Base-by-base conservation (phyloP, 2,329 filamentous ascomycete genomes). In the Tolypocladium tropicale region DNA sequence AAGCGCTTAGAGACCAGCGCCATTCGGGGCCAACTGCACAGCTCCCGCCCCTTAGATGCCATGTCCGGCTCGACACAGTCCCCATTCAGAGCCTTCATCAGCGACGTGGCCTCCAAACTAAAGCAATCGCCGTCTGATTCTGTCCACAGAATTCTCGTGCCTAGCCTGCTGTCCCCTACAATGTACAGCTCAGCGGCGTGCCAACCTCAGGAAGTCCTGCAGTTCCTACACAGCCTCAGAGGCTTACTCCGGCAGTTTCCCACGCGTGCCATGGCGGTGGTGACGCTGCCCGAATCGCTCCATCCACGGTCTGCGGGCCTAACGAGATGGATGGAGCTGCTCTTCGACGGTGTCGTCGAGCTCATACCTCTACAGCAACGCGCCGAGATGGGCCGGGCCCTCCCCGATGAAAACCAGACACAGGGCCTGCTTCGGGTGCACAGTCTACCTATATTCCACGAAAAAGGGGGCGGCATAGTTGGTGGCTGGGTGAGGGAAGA, bases 351-450 rank as follows among this genome's bases (percentile, higher is more conserved):
- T 6, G 89, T 95, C 7, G 74, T 96, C 25, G 92, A 97, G 71
- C 78, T 99, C 16, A 84, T 89, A 32, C 65, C 95, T 74, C 73
- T 93, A 64, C 77, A 61, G 76, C 83, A 57, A 75, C 82, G 53
- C 74, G 77, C 55, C 69, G 80, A 68, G 5, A 75, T 81, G 80
- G 80, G 50, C 74, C 78, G 43, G 76, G 72, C 62, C 57, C 66
- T 58, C 37, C 70, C 81, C 4, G 86, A 89, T 58, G 90, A 95
- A 57, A 84, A 67, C 30, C 71, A 86, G 56, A 85, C 88, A 1
- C 93, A 97, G 67, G 94, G 94, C 1, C 82, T 97, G 71, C 74
- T 97, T 21, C 88, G 85, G 59, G 82, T 95, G 0, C 90, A 95
- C 69, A 86, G 86, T 55, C 72, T 97, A 37, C 93, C 94, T 0